Base-by-base conservation (phyloP, 2,329 filamentous ascomycete genomes). In the Pestalotiopsis sp. region DNA sequence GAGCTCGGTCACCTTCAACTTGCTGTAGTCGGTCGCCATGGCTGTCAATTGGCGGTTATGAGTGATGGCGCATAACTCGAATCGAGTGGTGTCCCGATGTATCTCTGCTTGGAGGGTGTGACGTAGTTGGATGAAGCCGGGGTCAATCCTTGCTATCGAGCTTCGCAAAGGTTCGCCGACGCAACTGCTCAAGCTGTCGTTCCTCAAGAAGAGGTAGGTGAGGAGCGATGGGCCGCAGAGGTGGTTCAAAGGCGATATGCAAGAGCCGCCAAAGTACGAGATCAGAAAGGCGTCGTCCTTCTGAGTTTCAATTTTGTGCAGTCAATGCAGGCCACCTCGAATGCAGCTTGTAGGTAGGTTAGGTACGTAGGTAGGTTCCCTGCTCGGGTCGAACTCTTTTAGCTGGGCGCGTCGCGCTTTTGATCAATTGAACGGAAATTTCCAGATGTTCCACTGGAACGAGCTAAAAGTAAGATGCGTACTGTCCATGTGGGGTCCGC, bases 1-100 rank as follows among this genome's bases (percentile, higher is more conserved):
- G 69, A 95, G 86, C 75, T 94, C 91, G 41, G 90, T 84, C 71
- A 95, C 93, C 81, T 93, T 95, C 75, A 91, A 86, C 79, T 82
- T 86, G 70, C 79, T 81, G 82, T 85, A 89, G 73, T 88, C 86
- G 65, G 81, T 80, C 61, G 80, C 76, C 84, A 86, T 87, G 71
- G 69, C 80, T 68, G 36, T 25, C n/a, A 39, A 25, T 27, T 14
- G 73, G 60, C 58, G 62, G 39, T 57, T 36, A 67, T 55, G 52
- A 57, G 57, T 66, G 66, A 55, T 58, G 66, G 66, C 59, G 66
- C 66, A 62, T 63, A 3, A 63, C 57, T 62, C 20, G 58, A 23
- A 36, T 14, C 20, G 23, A 49, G 12, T 17, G 25, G 59, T 59
- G 23, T 25, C 25, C 12, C 55, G 12, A 13, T 20, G n/a, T 17